Evolutionary conservation across 805 yeast species (phyloP).

Genomic region (Wickerhamomyces silvicola): DNA sequence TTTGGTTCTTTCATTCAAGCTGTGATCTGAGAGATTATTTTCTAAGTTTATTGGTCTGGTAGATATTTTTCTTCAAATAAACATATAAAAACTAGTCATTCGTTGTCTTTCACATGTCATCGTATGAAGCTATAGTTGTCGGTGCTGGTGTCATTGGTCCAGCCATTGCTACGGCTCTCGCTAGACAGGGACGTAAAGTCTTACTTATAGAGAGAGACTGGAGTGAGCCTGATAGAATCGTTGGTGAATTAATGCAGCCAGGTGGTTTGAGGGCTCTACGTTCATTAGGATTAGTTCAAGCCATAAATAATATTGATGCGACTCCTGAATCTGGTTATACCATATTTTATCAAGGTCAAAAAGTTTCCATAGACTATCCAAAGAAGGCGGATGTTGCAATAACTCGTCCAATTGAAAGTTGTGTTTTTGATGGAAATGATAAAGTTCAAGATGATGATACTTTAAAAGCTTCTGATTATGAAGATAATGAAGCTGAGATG

Average conservation of each 20-base stretch:
- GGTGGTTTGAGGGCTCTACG: constrained; percentile 84
- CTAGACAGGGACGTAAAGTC: constrained; percentile 84
- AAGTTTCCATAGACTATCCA: constrained; percentile 66
- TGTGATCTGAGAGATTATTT: constrained; percentile 5
- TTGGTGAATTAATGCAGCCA: constrained; percentile 96
- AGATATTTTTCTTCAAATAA: too few species aligned
- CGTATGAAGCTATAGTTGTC: constrained; percentile 83
- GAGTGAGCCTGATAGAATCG: constrained; percentile 90
- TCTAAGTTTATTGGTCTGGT: too few species aligned
- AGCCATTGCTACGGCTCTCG: constrained; percentile 81
- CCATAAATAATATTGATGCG: constrained; percentile 73
- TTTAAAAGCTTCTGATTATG: constrained; percentile 46
- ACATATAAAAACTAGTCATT: too few species aligned
- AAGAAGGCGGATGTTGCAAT: constrained; percentile 44
- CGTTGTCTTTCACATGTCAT: too few species aligned
- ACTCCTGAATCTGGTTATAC: constrained; percentile 74
- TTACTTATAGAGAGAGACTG: constrained; percentile 78
- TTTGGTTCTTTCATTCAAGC: not conserved
- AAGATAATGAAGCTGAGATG: constrained; percentile 43
- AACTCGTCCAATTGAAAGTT: constrained; percentile 44
- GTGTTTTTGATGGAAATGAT: constrained; percentile 55
- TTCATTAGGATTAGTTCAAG: constrained; percentile 76
- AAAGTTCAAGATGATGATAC: constrained; percentile 45
- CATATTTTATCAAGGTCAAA: constrained; percentile 55
- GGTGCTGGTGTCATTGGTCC: constrained; percentile 99